Base-by-base conservation (phyloP, 108 stramenopile species). In the Cyclotella cryptica region DNA sequence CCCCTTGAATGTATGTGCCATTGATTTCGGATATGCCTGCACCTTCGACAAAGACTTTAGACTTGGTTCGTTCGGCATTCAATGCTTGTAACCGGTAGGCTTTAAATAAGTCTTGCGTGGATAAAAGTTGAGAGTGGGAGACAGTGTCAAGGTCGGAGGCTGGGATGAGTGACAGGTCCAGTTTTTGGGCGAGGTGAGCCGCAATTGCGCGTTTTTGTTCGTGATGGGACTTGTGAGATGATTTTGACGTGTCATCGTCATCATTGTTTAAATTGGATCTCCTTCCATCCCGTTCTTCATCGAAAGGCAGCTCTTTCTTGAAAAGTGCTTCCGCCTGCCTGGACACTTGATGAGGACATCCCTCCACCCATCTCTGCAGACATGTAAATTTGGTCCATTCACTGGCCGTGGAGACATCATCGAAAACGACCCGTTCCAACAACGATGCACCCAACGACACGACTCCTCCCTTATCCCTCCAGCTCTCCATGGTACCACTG, bases 1-100 rank as follows among this genome's bases (percentile, higher is more conserved):
- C 93, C 19, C 85, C 83, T 77, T 83, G 84, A 14, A 63, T 71
- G 74, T 96, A 97, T 0, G 71, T 67, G 5, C 96, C 96, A 83
- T 95, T 93, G 22, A 93, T 89, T 27, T 74, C 90, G 2, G 71
- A 55, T 14, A 86, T 61, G 14, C 96, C 96, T 18, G 96, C 96
- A 30, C 90, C 88, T 72, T 87, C 79, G 6, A 96, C 87, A 24
- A 84, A 66, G n/a, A 93, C 81, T 55, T 77, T 76, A 47, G 80
- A 75, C 55, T 81, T 81, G 69, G 80, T 75, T 21, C 69, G 68
- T 58, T 81, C 80, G 41, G 80, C 80, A 81, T 71, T 81, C 27
- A 81, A 49, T 39, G 80, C 80, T 22, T 81, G 80, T 1, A 81
- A 69, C 15, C 80, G 73, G 54, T 81, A 81, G 42, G 80, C 80